phyloP scores from a whole-genome alignment of 306 rosid species.

The Rosa rugosa region DNA sequence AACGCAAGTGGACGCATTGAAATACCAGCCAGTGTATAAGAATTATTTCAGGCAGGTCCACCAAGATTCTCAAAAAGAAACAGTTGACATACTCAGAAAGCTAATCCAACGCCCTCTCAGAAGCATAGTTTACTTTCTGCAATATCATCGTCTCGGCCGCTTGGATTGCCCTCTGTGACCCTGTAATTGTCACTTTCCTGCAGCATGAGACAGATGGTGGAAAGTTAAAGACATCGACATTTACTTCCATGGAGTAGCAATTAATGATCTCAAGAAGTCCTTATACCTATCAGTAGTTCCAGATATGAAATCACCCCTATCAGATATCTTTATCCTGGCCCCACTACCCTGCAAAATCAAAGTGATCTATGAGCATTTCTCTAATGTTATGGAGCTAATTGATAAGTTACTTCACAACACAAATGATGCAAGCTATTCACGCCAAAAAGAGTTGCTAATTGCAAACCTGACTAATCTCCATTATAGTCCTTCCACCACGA shows the following conservation, averaged over 20 bases:
- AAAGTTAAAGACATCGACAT: not conserved
- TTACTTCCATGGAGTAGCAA: constrained; percentile 10
- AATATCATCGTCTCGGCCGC: constrained; percentile 85
- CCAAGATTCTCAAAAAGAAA: constrained; percentile 33
- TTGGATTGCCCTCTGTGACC: constrained; percentile 89
- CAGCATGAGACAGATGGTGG: constrained; percentile 16
- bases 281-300: constrained; percentile 94
- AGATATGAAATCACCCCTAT: constrained; percentile 93
- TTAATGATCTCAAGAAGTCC: not conserved
- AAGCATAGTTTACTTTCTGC: constrained; percentile 92
- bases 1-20: constrained; percentile 40
- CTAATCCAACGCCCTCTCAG: constrained; percentile 70
- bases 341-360: constrained; percentile 71
- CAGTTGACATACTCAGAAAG: constrained; percentile 28
- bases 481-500: constrained; percentile 94
- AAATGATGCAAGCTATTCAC: not conserved
- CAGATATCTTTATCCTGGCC: constrained; percentile 98
- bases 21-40: constrained; percentile 45
- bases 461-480: constrained; percentile 91
- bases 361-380: constrained; percentile 22
- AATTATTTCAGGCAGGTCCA: constrained; percentile 37
- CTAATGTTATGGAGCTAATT: constrained; percentile 11
- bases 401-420: constrained; percentile 7
- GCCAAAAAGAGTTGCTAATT: constrained; percentile 11
- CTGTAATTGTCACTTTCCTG: constrained; percentile 98